Percentiles rank a stretch among this genome's conserved stretches.
These are phyloP conservation scores for Coniella vitis DNA, from an alignment of 2,329 filamentous ascomycete genomes.

Conservation along the genomic window DNA sequence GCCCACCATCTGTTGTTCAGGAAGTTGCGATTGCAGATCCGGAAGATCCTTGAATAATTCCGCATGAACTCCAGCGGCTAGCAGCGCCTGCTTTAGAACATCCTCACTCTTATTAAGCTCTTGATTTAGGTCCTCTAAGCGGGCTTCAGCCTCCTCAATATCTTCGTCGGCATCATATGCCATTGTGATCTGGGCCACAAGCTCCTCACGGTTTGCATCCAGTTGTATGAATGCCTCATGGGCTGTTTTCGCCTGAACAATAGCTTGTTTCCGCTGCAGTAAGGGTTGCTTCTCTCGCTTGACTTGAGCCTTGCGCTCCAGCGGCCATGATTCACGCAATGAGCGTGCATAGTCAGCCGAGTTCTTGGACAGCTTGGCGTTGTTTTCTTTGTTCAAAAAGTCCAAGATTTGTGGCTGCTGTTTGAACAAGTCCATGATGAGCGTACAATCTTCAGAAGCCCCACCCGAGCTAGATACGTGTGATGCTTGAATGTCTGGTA, in stretches of 20 bases:
- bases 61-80: constrained; percentile 39
- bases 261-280: constrained; percentile 36
- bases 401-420: constrained; percentile 27
- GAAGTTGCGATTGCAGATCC: constrained; percentile 22
- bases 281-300: constrained; percentile 44
- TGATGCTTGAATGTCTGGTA: constrained; percentile 7
- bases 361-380: constrained; percentile 39
- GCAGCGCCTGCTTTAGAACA: constrained; percentile 33
- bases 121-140: constrained; percentile 41
- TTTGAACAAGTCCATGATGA: constrained; percentile 31
- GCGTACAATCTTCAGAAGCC: constrained; percentile 21
- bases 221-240: constrained; percentile 36
- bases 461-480: constrained; percentile 20
- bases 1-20: constrained; percentile 25
- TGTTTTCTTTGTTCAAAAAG: constrained; percentile 31
- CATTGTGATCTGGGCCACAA: constrained; percentile 40
- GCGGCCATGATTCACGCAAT: constrained; percentile 39
- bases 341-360: constrained; percentile 40
- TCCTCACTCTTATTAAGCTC: constrained; percentile 38
- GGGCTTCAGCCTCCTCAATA: constrained; percentile 44
- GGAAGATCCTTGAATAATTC: constrained; percentile 29
- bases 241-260: constrained; percentile 35
- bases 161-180: constrained; percentile 45
- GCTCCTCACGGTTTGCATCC: constrained; percentile 35
- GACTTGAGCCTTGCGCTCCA: constrained; percentile 38